Evolutionary conservation across 1,284 basidiomycete genomes (phyloP), one percentile per base, ranked within the genome.

Genomic region (Ceratobasidium sp.): DNA sequence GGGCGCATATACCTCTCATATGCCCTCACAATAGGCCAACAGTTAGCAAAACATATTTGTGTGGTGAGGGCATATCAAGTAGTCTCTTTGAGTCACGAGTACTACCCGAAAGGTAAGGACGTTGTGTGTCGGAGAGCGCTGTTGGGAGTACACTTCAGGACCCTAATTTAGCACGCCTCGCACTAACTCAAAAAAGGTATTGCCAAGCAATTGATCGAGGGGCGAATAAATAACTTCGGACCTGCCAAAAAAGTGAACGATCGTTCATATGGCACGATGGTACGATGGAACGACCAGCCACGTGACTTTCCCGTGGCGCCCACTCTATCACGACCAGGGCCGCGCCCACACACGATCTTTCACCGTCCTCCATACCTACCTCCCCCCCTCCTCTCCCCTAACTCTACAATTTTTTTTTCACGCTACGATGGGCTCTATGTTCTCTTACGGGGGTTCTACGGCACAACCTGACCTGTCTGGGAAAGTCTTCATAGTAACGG

Each of bases 401-500:
- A 44, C 20, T n/a, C 5, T 18, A 23, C 54, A n/a, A 6, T 2
- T 35, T 18, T 14, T 44, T 44, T 23, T 2, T 23, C 20, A 27
- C 20, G 33, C 35, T 44, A 57, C 16, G 23, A 69, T 69, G 67
- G 67, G 67, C 54, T 54, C 67, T n/a, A 41, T 69, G 38, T 27
- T 69, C 8, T 69, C 67, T 23, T 20, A 33, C 38, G 35, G 44
- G 27, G 44, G 16, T 38, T 57, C 52, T 35, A n/a, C 52, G 52
- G 62, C 16, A 18, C 71, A 75, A 54, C 82, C 83, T 18, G 84
- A 86, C 78, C 79, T 87, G 30, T 81, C 79, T 0, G 86, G 86
- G 1, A 86, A 86, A 78, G 85, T 87, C 46, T 80, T 84, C 62
- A 79, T 87, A 74, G 85, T 88, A 18, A 87, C 86, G 0, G 86